Base-by-base conservation (phyloP, 345 rosid genomes). In the Moringa oleifera region DNA sequence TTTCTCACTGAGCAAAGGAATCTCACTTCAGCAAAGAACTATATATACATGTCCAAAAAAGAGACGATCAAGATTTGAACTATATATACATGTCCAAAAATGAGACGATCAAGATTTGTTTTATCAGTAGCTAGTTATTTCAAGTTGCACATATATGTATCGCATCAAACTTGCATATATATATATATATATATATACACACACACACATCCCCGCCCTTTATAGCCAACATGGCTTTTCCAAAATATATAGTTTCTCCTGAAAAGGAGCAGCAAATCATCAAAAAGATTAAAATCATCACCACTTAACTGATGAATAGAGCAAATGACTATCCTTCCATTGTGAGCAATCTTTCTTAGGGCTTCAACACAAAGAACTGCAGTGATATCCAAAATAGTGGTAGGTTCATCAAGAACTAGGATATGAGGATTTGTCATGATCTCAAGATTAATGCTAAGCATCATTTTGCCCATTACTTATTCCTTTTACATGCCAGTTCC, bases 291-390 rank as follows among this genome's bases (percentile, higher is more conserved):
- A 28, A 77, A 81, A 33, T 77, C 59, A n/a, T 79, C 77, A 36
- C 81, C 68, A 58, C 86, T 84, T 0, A 83, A 85, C 67, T 84
- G 86, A 31, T 84, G 90, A 61, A 84, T 62, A 0, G 83, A 73
- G 41, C 76, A 81, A 17, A 84, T 57, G 22, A 81, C 81, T 9
- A 72, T 75, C 63, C 71, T 75, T 7, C 73, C 70, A 20, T 70
- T 76, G 2, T 20, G 65, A n/a, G 75, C 80, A 23, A 70, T 68
- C 15, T 52, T 57, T 21, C 59, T 68, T 0, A 73, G 76, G 19
- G 63, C 63, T 37, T 64, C 67, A 57, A 75, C 73, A 19, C 69
- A 75, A 60, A 75, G 62, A 57, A 77, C 68, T 0, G 80, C 60
- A 23, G 76, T 73, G 56, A 76, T 70, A 45, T 75, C 80, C 11